Percentiles rank a stretch among this genome's conserved stretches.
phyloP scores from a whole-genome alignment of 108 stramenopile genomes.

The Nitzschia palea region DNA sequence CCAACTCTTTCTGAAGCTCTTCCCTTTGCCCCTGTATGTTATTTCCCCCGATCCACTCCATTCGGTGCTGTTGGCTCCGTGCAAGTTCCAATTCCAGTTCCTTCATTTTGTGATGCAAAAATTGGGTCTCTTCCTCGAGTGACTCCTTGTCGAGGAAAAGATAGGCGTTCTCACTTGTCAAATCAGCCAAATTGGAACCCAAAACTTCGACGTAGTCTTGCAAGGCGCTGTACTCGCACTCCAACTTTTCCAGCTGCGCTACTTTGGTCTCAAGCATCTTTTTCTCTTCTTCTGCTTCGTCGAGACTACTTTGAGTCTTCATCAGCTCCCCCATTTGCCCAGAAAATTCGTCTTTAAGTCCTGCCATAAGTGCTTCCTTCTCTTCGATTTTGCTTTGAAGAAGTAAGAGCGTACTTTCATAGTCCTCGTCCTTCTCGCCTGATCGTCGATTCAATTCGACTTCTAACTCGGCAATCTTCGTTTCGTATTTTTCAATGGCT shows the following conservation, averaged over 20 bases:
- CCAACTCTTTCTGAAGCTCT: slow-evolving; percentile 12
- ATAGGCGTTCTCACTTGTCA: slow-evolving; percentile 31
- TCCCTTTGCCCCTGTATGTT: slow-evolving; percentile 30
- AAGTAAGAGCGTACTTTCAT: background rate
- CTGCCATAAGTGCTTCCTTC: slow-evolving; percentile 17
- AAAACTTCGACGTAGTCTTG: slow-evolving; percentile 27
- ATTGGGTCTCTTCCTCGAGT: slow-evolving; percentile 19
- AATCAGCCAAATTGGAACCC: slow-evolving; percentile 34
- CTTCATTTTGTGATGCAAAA: slow-evolving; percentile 12
- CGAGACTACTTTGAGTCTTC: slow-evolving; percentile 26
- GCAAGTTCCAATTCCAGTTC: slow-evolving; percentile 8
- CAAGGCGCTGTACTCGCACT: slow-evolving; percentile 26
- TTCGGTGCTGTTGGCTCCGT: background rate
- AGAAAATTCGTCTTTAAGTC: slow-evolving; percentile 32
- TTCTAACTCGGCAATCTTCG: slow-evolving; percentile 9
- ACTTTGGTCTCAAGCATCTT: slow-evolving; percentile 14
- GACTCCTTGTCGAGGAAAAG: slow-evolving; percentile 29
- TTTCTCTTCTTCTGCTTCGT: slow-evolving; percentile 31
- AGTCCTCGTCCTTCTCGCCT: background rate
- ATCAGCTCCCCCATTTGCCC: slow-evolving; percentile 43
- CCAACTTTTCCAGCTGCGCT: slow-evolving; percentile 5
- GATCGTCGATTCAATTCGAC: background rate
- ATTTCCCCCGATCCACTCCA: slow-evolving; percentile 7
- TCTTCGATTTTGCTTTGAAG: slow-evolving; percentile 21
- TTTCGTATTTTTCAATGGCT: slow-evolving; percentile 10